Evolutionary conservation across 179 eudicot species (phyloP), one percentile per base, ranked within the genome.

Genomic region (Vitellaria paradoxa): DNA sequence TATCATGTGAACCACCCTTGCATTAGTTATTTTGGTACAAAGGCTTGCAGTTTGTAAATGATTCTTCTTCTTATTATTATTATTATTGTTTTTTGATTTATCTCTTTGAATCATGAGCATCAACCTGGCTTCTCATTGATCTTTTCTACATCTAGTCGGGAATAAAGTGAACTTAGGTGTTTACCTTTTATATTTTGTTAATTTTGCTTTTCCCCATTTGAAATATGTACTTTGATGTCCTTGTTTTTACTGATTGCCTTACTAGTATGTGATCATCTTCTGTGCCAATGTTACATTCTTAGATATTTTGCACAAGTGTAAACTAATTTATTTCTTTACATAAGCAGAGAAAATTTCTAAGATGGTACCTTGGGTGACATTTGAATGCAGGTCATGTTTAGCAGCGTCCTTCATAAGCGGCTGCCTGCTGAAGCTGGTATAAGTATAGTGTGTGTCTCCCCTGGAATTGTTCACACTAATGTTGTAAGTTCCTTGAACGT

Each of bases 391-490:
- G 80, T 95, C 64, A 95, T 93, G 99, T 95, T 95, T 77, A 93
- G 97, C 79, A 93, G 92, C 74, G 80, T 91, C 74, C 93, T 95
- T 77, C 94, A 93, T 72, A 93, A 93, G 79, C 83, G 86, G 82
- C 68, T 95, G 79, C 99, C 99, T 65, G 88, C 92, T 49, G 97
- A 95, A 83, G 84, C 97, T 77, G 95, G 97, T 74, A 82, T 95
- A 77, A 90, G 85, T 61, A 91, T 95, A 75, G 78, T 89, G 46
- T 91, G 97, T 83, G 92, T 86, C 53, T 90, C 97, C 26, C 99
- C 99, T 84, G 99, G 99, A 80, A 91, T 95, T 77, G 99, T 95
- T 71, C 95, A 93, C 13, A 95, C 99, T 57, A 88, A 93, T 83
- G 97, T 95, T 83, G 99, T 95, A 88, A 85, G 97, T 79, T 63